Evolutionary conservation across 179 eudicot species (phyloP).

Genomic region (Nepenthes alata): DNA sequence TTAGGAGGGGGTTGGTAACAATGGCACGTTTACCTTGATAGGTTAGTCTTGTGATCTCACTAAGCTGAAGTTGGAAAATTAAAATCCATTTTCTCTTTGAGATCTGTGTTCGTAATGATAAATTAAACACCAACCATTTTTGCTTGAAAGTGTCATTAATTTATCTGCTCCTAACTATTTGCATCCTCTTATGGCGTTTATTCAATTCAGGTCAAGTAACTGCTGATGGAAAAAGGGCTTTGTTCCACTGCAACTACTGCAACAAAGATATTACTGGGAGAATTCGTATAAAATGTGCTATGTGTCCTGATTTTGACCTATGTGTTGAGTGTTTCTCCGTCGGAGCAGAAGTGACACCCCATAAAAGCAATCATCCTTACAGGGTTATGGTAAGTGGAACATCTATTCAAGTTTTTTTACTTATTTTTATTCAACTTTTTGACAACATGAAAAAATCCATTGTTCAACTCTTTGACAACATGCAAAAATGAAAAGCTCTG

Average conservation of each 20-base stretch:
- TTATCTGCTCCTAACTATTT: slow-evolving; percentile 1
- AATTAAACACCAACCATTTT: background rate
- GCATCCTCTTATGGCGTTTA: background rate
- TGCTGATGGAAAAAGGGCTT: slow-evolving; percentile 54
- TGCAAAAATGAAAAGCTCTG: too few species aligned
- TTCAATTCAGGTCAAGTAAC: slow-evolving; percentile 35
- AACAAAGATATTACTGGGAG: slow-evolving; percentile 63
- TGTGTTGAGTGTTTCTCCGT: slow-evolving; percentile 32
- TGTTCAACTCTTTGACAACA: too few species aligned
- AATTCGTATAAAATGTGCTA: slow-evolving; percentile 61
- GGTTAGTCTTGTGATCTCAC: too few species aligned
- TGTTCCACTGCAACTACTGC: slow-evolving; percentile 78
- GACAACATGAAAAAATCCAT: too few species aligned
- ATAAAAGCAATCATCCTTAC: slow-evolving; percentile 27
- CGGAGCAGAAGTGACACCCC: slow-evolving; percentile 29
- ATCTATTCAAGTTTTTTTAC: background rate
- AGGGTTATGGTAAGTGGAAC: slow-evolving; percentile 28
- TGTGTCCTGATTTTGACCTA: slow-evolving; percentile 42
- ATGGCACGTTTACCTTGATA: too few species aligned
- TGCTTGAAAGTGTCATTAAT: background rate
- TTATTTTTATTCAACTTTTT: too few species aligned
- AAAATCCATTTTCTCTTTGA: too few species aligned
- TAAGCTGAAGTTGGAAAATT: too few species aligned
- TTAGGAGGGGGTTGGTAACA: too few species aligned
- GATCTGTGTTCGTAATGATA: background rate